Percentiles rank a stretch among this genome's conserved stretches.
These are phyloP conservation scores for Boletales sp. DNA, from an alignment of 768 basidiomycete species.

Conservation along the genomic window DNA sequence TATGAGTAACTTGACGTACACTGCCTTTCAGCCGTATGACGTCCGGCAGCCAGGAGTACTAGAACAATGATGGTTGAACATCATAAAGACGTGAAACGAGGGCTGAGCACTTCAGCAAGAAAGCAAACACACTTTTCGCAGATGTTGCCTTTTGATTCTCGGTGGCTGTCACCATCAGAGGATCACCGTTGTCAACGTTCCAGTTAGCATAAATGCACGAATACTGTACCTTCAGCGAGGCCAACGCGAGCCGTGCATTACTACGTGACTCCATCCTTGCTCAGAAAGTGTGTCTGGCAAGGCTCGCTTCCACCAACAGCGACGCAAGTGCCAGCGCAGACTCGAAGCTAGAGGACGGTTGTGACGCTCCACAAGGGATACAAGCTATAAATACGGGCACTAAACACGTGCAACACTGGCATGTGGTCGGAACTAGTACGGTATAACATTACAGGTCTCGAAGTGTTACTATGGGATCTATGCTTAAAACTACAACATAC, in stretches of 20 bases:
- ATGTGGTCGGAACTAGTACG: not conserved
- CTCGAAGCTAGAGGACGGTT: not conserved
- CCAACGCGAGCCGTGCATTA: conserved; percentile 12
- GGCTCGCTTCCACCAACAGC: too few relatives aligned
- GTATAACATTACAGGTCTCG: not conserved
- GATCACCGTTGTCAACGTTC: not conserved
- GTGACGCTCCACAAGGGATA: not conserved
- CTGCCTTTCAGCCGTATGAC: conserved; percentile 81
- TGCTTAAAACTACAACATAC: conserved; percentile 11
- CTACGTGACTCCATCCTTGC: conserved; percentile 23
- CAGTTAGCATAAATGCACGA: not conserved
- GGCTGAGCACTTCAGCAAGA: not conserved
- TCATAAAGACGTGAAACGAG: not conserved
- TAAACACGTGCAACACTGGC: conserved; percentile 2
- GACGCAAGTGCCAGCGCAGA: too few relatives aligned
- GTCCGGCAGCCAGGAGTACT: conserved; percentile 91
- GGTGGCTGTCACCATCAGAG: conserved; percentile 29
- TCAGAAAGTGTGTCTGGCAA: not conserved
- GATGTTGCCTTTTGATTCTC: conserved; percentile 46
- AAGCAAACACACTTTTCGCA: conserved; percentile 44
- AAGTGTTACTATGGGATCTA: not conserved
- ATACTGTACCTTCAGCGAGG: conserved; percentile 26
- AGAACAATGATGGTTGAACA: conserved; percentile 1
- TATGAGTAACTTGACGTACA: conserved; percentile 41
- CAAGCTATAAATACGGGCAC: not conserved